These are phyloP conservation scores for Talaromyces sp. DNA, from an alignment of 2,329 filamentous ascomycete species.

Conservation along the genomic window DNA sequence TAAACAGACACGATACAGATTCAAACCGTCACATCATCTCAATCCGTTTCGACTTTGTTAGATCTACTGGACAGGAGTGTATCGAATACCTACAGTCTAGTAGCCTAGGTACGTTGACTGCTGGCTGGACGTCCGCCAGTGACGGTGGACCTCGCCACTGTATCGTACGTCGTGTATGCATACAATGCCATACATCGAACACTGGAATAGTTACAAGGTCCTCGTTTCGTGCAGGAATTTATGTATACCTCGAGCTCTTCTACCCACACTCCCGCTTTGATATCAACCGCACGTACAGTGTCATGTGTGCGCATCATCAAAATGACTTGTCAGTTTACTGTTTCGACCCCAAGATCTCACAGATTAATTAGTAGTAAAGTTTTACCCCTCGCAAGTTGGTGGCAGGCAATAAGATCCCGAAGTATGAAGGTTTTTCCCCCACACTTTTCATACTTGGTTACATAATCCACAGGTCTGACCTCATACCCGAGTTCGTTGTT, in stretches of 20 bases:
- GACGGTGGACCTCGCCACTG: not conserved
- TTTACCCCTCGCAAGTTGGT: conserved; percentile 2
- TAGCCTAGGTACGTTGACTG: not conserved
- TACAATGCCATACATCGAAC: not conserved
- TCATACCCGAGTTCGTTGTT: not conserved
- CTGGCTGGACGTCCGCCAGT: not conserved
- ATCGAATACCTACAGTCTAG: not conserved
- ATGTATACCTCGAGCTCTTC: not conserved
- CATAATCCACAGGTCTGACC: conserved; percentile 3
- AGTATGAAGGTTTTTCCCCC: not conserved
- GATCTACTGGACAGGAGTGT: not conserved
- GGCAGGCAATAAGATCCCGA: not conserved
- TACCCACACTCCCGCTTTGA: not conserved
- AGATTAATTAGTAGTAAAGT: not conserved
- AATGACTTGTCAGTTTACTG: not conserved
- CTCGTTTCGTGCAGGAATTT: not conserved
- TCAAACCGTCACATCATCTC: not conserved
- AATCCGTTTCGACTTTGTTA: not conserved
- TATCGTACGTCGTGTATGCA: not conserved
- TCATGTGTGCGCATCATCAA: conserved; percentile 4
- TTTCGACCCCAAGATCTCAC: not conserved
- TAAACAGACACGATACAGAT: not conserved
- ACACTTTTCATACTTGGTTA: not conserved
- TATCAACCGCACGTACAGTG: not conserved
- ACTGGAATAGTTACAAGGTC: not conserved